phyloP scores from a whole-genome alignment of 805 yeast genomes.

The Wickerhamomyces xylosicus region DNA sequence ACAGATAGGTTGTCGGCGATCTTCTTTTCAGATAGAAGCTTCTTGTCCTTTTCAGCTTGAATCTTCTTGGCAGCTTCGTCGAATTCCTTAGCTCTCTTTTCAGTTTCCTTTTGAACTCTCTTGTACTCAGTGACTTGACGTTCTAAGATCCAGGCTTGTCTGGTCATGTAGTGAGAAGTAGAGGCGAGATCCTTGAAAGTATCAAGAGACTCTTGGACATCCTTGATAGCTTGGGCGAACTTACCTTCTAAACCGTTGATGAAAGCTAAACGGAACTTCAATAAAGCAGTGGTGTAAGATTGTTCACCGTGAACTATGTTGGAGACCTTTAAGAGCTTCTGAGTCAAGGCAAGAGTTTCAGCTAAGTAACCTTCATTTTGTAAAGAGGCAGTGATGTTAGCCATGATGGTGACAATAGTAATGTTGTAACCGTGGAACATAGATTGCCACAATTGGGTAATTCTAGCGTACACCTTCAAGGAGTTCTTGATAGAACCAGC shows the following conservation, averaged over 20 bases:
- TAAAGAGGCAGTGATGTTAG: constrained; percentile 45
- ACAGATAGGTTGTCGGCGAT: constrained; percentile 12
- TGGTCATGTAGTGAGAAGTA: constrained; percentile 53
- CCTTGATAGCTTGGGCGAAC: constrained; percentile 43
- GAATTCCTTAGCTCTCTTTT: constrained; percentile 18
- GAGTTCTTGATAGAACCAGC: constrained; percentile 51
- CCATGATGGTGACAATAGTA: constrained; percentile 50
- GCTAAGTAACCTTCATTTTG: constrained; percentile 50
- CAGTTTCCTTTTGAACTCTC: constrained; percentile 33
- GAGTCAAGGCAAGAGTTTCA: constrained; percentile 44
- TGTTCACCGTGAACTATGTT: constrained; percentile 41
- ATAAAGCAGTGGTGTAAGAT: constrained; percentile 52
- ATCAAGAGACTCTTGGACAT: constrained; percentile 44
- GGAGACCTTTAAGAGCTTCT: constrained; percentile 42
- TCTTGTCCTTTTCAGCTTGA: constrained; percentile 5
- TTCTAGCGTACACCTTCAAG: constrained; percentile 49
- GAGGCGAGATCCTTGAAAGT: constrained; percentile 54
- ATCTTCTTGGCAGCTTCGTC: constrained; percentile 26
- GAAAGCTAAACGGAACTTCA: constrained; percentile 63
- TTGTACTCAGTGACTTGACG: constrained; percentile 42
- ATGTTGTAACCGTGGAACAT: constrained; percentile 55
- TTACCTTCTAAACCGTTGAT: constrained; percentile 42
- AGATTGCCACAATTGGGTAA: constrained; percentile 46
- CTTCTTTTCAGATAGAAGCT: constrained; percentile 5
- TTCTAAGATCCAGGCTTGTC: constrained; percentile 58